Conservation (phyloP, 2,329 filamentous ascomycete species). For the Penicillium freii region DNA sequence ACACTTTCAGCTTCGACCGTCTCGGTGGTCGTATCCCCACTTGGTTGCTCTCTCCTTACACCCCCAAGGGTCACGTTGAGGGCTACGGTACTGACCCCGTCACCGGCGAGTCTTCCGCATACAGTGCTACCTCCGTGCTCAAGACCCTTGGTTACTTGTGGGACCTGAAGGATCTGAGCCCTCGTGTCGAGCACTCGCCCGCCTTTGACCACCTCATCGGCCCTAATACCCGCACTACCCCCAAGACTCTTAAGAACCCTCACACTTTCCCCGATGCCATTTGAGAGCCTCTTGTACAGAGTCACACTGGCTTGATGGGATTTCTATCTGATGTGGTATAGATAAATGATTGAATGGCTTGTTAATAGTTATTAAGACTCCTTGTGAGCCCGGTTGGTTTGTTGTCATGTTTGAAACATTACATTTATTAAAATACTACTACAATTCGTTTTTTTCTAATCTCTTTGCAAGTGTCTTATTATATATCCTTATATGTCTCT, state of each 20-base stretch:
- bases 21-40: slow-evolving; percentile 33
- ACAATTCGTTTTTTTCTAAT: not conserved
- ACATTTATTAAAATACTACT: not conserved
- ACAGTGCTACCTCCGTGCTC: slow-evolving; percentile 32
- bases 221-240: slow-evolving; percentile 8
- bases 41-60: slow-evolving; percentile 32
- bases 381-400: not conserved
- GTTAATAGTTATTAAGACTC: not conserved
- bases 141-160: slow-evolving; percentile 34
- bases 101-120: slow-evolving; percentile 26
- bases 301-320: not conserved
- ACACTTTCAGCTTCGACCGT: slow-evolving; percentile 31
- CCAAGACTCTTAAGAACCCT: slow-evolving; percentile 22
- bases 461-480: not conserved
- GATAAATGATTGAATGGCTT: not conserved
- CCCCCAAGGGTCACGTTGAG: slow-evolving; percentile 27
- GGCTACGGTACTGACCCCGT: slow-evolving; percentile 29
- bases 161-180: slow-evolving; percentile 31
- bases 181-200: slow-evolving; percentile 31
- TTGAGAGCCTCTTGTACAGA: not conserved
- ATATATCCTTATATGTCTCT: too few relatives aligned
- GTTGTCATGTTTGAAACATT: not conserved
- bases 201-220: slow-evolving; percentile 33
- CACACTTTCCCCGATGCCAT: slow-evolving; percentile 24
- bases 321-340: not conserved